Evolutionary conservation across 2,329 filamentous ascomycete genomes (phyloP), one percentile per base, ranked within the genome.

Genomic region (Aspergillaceae sp.): DNA sequence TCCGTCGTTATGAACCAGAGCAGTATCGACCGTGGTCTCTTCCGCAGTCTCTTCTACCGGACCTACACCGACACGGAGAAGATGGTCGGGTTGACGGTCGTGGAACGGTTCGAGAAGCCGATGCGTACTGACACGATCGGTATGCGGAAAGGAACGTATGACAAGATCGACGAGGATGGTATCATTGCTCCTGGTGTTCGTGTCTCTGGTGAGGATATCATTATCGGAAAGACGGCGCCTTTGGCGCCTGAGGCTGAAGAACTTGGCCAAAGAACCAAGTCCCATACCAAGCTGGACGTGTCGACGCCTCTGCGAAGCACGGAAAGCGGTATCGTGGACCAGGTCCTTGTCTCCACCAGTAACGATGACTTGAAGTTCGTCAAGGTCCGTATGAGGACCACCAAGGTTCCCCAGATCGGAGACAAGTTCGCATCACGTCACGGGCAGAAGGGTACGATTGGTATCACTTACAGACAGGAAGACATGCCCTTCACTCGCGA

Each of bases 1-100:
- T 98, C 92, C 56, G 91, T 98, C 56, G 95, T 98, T 61, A 97
- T 98, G 92, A 98, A 98, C 69, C 92, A 98, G 73, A 96, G 89
- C 72, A 95, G 89, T 69, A 97, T 98, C 60, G 92, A 98, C 68
- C 86, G 92, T 62, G 92, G 92, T 52, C 77, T 98, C 4, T 98
- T 98, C 83, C 82, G 94, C 61, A 96, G 89, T 78, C 72, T 98
- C 45, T 98, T 97, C 75, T 98, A 95, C 79, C 84, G 94, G 56
- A 89, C 91, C 7, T 98, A 98, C 70, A 94, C 89, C 30, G 92
- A 98, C 62, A 88, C 89, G 55, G 92, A 98, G 72, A 97, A 97
- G 77, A 85, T 88, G 54, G 85, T 98, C 29, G 92, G 92, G 52
- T 86, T 97, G 72, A 88, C 89, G 55, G 84, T 94, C 35, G 82